Percentiles rank a stretch among this genome's conserved stretches.
These are phyloP conservation scores for Lotus japonicus DNA, from an alignment of 306 rosid genomes.

Conservation along the genomic window DNA sequence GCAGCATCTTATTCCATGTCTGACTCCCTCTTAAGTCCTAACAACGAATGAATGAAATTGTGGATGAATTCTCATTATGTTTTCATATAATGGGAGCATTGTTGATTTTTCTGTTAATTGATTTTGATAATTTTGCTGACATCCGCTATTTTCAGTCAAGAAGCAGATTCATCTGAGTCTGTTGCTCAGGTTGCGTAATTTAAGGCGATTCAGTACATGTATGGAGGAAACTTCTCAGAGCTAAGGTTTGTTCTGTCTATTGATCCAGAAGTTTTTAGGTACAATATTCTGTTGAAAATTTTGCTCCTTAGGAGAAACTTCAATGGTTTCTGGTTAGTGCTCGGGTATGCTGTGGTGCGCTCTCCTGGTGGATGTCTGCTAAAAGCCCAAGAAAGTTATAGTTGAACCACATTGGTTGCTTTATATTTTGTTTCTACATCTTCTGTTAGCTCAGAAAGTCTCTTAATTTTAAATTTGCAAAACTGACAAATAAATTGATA, in stretches of 20 bases:
- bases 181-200: slow-evolving; percentile 62
- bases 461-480: not conserved
- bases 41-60: not conserved
- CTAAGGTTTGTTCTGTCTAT: not conserved
- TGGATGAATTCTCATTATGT: slow-evolving; percentile 8
- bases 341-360: not conserved
- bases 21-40: not conserved
- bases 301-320: not conserved
- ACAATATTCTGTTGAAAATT: slow-evolving; percentile 21
- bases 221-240: slow-evolving; percentile 16
- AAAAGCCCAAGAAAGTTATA: not conserved
- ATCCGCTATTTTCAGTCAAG: slow-evolving; percentile 50
- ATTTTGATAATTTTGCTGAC: slow-evolving; percentile 1
- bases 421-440: not conserved
- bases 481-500: slow-evolving; percentile 6
- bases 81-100: not conserved
- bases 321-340: not conserved
- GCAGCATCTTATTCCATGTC: not conserved
- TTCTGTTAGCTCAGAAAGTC: not conserved
- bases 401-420: not conserved
- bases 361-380: not conserved
- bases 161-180: slow-evolving; percentile 55
- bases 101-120: slow-evolving; percentile 11
- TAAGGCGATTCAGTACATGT: slow-evolving; percentile 8
- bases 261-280: slow-evolving; percentile 10